These are phyloP conservation scores for Trichoderma citrinoviride DNA, from an alignment of 2,329 filamentous ascomycete species.

Conservation along the genomic window DNA sequence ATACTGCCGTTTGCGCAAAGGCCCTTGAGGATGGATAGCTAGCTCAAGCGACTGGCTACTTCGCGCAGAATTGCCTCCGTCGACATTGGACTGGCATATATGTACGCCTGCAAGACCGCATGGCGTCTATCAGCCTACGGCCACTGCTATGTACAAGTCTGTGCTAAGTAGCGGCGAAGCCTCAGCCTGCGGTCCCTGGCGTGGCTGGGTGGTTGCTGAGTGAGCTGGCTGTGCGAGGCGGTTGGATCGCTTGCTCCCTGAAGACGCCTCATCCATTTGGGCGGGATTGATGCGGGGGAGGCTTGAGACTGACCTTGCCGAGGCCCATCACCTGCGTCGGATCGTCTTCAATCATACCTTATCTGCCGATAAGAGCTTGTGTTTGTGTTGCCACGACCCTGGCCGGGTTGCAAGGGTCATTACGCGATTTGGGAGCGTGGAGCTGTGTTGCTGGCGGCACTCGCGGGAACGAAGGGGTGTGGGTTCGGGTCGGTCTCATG, in stretches of 20 bases:
- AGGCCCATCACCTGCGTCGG: conserved; percentile 19
- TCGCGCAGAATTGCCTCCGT: not conserved
- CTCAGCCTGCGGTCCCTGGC: not conserved
- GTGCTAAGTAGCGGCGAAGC: not conserved
- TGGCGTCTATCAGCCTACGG: not conserved
- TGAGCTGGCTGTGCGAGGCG: conserved; percentile 8
- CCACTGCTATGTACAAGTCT: not conserved
- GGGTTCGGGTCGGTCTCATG: conserved; percentile 3
- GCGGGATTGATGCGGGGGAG: conserved; percentile 21
- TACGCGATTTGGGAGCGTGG: conserved; percentile 12
- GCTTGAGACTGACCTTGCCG: conserved; percentile 18
- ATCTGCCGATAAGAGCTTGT: conserved; percentile 20
- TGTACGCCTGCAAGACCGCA: conserved; percentile 6
- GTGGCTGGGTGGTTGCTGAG: conserved; percentile 1
- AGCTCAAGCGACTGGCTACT: not conserved
- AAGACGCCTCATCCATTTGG: conserved; percentile 18
- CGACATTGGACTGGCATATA: not conserved
- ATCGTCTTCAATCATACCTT: conserved; percentile 20
- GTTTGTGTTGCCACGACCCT: conserved; percentile 14
- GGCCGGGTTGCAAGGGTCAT: conserved; percentile 8
- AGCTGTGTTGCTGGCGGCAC: conserved; percentile 12
- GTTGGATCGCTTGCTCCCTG: conserved; percentile 20
- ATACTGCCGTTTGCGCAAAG: not conserved
- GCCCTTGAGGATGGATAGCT: not conserved
- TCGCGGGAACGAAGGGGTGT: conserved; percentile 15